Conservation (phyloP, 345 rosid genomes). For the Cardamine occulta region DNA sequence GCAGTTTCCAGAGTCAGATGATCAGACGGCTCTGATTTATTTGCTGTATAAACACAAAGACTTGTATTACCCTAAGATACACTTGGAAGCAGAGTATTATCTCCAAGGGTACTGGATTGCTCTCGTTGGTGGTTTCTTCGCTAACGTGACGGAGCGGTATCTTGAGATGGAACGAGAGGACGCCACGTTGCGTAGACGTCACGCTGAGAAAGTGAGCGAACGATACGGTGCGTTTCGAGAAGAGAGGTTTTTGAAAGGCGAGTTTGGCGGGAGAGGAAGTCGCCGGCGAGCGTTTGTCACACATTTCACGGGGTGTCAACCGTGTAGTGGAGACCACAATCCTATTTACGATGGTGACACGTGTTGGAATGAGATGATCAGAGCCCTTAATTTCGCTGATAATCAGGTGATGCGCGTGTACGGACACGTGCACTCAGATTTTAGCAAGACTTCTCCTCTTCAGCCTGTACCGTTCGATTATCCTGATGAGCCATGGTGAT, state of each 20-base stretch:
- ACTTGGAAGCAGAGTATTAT: conserved; percentile 68
- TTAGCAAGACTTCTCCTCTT: conserved; percentile 59
- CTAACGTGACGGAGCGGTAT: conserved; percentile 63
- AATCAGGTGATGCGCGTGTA: conserved; percentile 84
- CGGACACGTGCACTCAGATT: conserved; percentile 70
- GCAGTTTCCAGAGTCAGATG: conserved; percentile 77
- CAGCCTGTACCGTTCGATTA: conserved; percentile 70
- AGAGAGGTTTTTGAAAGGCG: conserved; percentile 53
- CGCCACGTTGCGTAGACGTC: conserved; percentile 59
- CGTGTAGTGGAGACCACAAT: conserved; percentile 83
- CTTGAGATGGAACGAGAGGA: conserved; percentile 53
- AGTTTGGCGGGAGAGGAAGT: conserved; percentile 62
- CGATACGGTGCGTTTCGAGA: conserved; percentile 68
- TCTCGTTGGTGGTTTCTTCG: conserved; percentile 53
- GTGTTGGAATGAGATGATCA: conserved; percentile 81
- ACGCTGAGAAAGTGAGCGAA: conserved; percentile 86
- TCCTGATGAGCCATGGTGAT: conserved; percentile 72
- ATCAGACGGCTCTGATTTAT: conserved; percentile 84
- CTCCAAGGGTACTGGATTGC: conserved; percentile 80
- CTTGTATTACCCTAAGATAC: conserved; percentile 58
- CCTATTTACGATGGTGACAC: conserved; percentile 63
- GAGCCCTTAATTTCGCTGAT: conserved; percentile 87
- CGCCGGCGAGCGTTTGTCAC: conserved; percentile 75
- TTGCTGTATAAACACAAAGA: conserved; percentile 57
- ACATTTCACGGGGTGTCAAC: conserved; percentile 96